These are phyloP conservation scores for Aureobasidium sp. DNA, from an alignment of 2,329 filamentous ascomycete genomes.

Conservation along the genomic window DNA sequence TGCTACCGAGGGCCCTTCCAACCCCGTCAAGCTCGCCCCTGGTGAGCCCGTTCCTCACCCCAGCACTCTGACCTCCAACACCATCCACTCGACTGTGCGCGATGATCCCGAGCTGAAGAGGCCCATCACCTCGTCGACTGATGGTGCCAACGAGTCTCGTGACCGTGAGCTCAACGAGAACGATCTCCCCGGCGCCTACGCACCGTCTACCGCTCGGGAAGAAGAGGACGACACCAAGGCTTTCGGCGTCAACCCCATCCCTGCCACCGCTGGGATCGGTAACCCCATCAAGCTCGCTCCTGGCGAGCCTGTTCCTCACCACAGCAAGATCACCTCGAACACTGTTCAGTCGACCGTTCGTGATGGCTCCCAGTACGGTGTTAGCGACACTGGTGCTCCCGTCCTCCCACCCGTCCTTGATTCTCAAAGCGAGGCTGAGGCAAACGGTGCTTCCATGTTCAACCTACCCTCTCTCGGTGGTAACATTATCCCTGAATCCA, in stretches of 20 bases:
- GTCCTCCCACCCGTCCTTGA: conserved; percentile 42
- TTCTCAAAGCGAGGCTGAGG: conserved; percentile 36
- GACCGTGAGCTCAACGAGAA: conserved; percentile 10
- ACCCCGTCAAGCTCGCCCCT: conserved; percentile 70
- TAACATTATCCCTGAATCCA: conserved; percentile 74
- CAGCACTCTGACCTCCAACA: conserved; percentile 57
- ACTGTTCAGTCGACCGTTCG: conserved; percentile 60
- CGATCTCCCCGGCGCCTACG: conserved; percentile 7
- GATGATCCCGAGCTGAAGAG: conserved; percentile 58
- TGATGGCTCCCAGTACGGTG: conserved; percentile 82
- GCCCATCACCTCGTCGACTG: conserved; percentile 17
- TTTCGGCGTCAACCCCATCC: conserved; percentile 50
- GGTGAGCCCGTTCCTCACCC: conserved; percentile 74
- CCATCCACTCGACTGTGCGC: conserved; percentile 57
- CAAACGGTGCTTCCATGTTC: conserved; percentile 37
- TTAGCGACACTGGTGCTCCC: conserved; percentile 54
- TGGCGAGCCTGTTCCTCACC: conserved; percentile 72
- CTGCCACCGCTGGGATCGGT: conserved; percentile 50
- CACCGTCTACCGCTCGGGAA: conserved; percentile 6
- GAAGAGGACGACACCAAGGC: conserved; percentile 35
- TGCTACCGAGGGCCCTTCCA: conserved; percentile 48
- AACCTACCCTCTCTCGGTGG: conserved; percentile 42
- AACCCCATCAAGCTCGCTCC: conserved; percentile 75
- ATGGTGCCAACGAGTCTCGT: conserved; percentile 40
- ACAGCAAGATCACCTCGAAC: conserved; percentile 56